These are phyloP conservation scores for Crinitomyces ghanaensis DNA, from an alignment of 805 yeast genomes.

Conservation along the genomic window DNA sequence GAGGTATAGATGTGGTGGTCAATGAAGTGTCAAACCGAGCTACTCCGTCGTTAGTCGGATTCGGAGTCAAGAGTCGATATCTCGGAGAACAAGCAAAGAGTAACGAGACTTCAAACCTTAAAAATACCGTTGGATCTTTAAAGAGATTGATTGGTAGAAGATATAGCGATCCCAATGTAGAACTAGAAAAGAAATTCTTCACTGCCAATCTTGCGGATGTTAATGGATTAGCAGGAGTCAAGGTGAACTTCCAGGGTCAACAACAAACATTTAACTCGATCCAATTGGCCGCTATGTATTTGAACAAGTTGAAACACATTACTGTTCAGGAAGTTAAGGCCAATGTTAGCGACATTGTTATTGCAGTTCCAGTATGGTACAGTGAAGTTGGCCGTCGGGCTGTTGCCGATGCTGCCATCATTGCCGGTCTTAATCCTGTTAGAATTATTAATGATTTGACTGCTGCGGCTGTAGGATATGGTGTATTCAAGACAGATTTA, in stretches of 20 bases:
- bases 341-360: constrained; percentile 73
- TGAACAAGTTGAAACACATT: constrained; percentile 77
- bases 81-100: constrained; percentile 95
- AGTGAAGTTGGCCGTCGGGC: constrained; percentile 95
- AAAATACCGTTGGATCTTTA: constrained; percentile 90
- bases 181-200: constrained; percentile 60
- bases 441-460: constrained; percentile 95
- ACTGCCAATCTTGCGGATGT: constrained; percentile 61
- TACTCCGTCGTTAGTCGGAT: constrained; percentile 87
- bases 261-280: constrained; percentile 70
- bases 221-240: constrained; percentile 67
- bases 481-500: constrained; percentile 93
- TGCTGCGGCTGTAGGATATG: constrained; percentile 98
- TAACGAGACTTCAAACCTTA: constrained; percentile 91
- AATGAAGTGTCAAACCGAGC: constrained; percentile 97
- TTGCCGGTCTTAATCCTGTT: constrained; percentile 96
- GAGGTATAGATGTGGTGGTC: constrained; percentile 97
- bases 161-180: constrained; percentile 64
- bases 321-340: constrained; percentile 74
- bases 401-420: constrained; percentile 84
- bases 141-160: constrained; percentile 85
- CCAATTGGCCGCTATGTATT: constrained; percentile 90
- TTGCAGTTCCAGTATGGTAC: constrained; percentile 97
- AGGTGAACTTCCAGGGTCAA: constrained; percentile 76
- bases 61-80: constrained; percentile 78